Evolutionary conservation across 192 early-diverging fungal genomes (phyloP).

Genomic region (Phycomyces nitens): DNA sequence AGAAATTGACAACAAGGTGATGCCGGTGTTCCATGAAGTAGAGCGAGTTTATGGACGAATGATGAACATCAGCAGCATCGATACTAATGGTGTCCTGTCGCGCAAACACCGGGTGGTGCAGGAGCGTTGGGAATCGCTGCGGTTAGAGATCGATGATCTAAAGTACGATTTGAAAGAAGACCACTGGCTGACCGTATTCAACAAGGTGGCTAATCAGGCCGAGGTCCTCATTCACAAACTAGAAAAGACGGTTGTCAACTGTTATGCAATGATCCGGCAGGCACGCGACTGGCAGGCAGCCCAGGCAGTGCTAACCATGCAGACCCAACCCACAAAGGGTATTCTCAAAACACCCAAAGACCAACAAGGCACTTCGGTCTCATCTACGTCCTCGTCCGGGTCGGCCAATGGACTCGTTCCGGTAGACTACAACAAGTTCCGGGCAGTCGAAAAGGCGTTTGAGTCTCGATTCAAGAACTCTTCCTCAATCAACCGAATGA

Average conservation of each 20-base stretch:
- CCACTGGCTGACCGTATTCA: constrained; percentile 52
- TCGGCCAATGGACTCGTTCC: constrained; percentile 8
- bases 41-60: constrained; percentile 44
- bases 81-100: constrained; percentile 28
- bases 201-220: constrained; percentile 51
- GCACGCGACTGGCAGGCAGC: constrained; percentile 28
- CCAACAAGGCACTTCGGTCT: constrained; percentile 14
- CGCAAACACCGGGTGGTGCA: constrained; percentile 36
- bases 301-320: constrained; percentile 4
- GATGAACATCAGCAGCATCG: constrained; percentile 19
- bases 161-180: constrained; percentile 60
- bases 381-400: constrained; percentile 10
- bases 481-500: constrained; percentile 52
- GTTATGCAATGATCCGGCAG: constrained; percentile 27
- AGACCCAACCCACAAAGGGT: neutral
- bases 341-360: neutral
- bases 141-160: constrained; percentile 52
- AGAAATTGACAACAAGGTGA: constrained; percentile 50
- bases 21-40: constrained; percentile 46
- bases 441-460: constrained; percentile 50
- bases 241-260: constrained; percentile 51
- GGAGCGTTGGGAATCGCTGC: constrained; percentile 48
- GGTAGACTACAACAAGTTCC: constrained; percentile 42
- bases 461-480: constrained; percentile 58
- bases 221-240: constrained; percentile 55